Conservation (phyloP, 2,329 filamentous ascomycete genomes). For the Trichoderma breve region DNA sequence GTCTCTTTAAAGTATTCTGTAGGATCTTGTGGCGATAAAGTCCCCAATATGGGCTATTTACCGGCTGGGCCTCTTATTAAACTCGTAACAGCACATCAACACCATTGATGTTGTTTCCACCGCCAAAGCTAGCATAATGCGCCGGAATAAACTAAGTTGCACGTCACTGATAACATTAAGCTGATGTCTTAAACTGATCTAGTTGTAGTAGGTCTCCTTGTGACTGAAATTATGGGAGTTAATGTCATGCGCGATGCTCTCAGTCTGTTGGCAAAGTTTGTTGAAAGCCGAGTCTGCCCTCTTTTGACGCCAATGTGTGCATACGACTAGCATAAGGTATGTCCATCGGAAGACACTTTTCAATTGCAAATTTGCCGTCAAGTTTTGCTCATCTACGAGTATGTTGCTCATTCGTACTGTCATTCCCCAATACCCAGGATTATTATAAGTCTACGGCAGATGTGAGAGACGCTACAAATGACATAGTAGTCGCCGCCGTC, state of each 20-base stretch:
- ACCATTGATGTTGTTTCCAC: background rate
- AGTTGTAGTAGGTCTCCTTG: no score
- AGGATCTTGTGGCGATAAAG: background rate
- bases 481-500: background rate
- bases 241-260: background rate
- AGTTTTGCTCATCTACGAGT: background rate
- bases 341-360: background rate
- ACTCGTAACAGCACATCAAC: background rate
- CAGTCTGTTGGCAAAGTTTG: background rate
- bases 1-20: background rate
- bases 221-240: no score
- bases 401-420: no score
- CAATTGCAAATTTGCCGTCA: background rate
- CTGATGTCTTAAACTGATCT: no score
- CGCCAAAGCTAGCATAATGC: background rate
- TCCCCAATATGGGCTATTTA: accelerated
- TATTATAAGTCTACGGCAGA: background rate
- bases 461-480: background rate
- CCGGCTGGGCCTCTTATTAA: accelerated
- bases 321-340: background rate
- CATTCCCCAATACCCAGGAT: background rate
- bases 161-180: background rate
- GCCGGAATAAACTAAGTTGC: background rate
- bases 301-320: background rate
- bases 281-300: background rate